Conservation (phyloP, 108 stramenopile species). For the Pseudonitzschia multistriata region DNA sequence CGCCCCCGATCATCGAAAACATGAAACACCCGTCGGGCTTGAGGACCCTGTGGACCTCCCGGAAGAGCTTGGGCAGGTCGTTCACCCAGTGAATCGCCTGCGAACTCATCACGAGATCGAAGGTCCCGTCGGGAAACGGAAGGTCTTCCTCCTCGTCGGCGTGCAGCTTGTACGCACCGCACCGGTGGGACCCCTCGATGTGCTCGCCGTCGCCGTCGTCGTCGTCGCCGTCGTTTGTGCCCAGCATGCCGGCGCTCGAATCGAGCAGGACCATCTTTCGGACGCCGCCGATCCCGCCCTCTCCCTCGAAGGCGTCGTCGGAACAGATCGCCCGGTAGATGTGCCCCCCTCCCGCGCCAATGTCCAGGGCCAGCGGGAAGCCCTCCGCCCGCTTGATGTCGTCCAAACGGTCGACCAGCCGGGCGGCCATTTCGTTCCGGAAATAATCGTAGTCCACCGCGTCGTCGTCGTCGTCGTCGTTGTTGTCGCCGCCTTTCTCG, state of each 20-base stretch:
- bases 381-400: conserved; percentile 77
- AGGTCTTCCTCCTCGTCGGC: conserved; percentile 68
- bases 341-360: conserved; percentile 71
- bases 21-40: conserved; percentile 98
- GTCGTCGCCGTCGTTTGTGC: conserved; percentile 45
- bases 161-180: conserved; percentile 64
- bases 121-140: conserved; percentile 87
- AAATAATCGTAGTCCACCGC: conserved; percentile 73
- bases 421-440: conserved; percentile 67
- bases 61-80: conserved; percentile 80
- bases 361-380: conserved; percentile 77
- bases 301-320: conserved; percentile 56
- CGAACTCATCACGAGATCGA: conserved; percentile 92
- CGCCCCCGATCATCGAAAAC: conserved; percentile 93
- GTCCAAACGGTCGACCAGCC: conserved; percentile 82
- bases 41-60: conserved; percentile 71
- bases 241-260: conserved; percentile 62
- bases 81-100: conserved; percentile 95
- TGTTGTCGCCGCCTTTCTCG: neutral
- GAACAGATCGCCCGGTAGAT: conserved; percentile 61
- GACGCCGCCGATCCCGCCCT: conserved; percentile 81
- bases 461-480: conserved; percentile 22
- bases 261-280: conserved; percentile 78
- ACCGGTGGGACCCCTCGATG: conserved; percentile 34
- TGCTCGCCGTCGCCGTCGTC: conserved; percentile 13